Evolutionary conservation across 768 basidiomycete species (phyloP).

Genomic region (Mycena alexandri): DNA sequence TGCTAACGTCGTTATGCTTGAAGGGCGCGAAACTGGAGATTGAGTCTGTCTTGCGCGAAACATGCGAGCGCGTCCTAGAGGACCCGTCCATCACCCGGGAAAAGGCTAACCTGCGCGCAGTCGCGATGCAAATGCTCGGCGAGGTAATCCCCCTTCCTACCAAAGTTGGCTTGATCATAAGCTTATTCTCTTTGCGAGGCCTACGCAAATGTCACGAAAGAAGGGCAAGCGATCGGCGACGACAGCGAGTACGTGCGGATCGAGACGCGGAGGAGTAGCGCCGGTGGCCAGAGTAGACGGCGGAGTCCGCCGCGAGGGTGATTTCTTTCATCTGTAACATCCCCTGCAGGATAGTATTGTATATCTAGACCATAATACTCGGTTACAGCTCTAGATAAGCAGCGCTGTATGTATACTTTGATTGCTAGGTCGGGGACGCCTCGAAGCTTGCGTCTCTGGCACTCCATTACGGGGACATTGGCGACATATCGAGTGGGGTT

Average conservation of each 20-base stretch:
- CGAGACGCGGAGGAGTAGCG: slow-evolving; percentile 74
- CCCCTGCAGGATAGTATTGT: slow-evolving; percentile 16
- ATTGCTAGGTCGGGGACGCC: no score
- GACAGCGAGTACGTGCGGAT: slow-evolving; percentile 88
- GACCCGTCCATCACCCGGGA: slow-evolving; percentile 65
- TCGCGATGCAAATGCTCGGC: slow-evolving; percentile 87
- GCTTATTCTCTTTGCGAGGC: slow-evolving; percentile 28
- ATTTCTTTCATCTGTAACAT: slow-evolving; percentile 1
- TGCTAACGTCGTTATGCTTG: no score
- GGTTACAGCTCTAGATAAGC: background rate
- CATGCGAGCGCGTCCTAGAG: slow-evolving; percentile 83
- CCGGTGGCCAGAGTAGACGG: slow-evolving; percentile 11
- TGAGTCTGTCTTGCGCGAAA: slow-evolving; percentile 89
- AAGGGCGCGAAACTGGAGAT: slow-evolving; percentile 93
- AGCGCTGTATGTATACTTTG: no score
- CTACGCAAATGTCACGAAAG: slow-evolving; percentile 36
- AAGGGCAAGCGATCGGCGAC: slow-evolving; percentile 48
- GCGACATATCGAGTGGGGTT: no score
- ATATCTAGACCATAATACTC: slow-evolving; percentile 26
- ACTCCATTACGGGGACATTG: no score
- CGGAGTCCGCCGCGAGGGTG: slow-evolving; percentile 15
- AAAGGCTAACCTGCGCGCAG: slow-evolving; percentile 80
- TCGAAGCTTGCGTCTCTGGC: no score
- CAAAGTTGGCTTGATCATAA: background rate
- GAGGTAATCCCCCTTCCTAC: slow-evolving; percentile 51